Base-by-base conservation (phyloP, 2,329 filamentous ascomycete genomes). In the Fusarium papillatum region DNA sequence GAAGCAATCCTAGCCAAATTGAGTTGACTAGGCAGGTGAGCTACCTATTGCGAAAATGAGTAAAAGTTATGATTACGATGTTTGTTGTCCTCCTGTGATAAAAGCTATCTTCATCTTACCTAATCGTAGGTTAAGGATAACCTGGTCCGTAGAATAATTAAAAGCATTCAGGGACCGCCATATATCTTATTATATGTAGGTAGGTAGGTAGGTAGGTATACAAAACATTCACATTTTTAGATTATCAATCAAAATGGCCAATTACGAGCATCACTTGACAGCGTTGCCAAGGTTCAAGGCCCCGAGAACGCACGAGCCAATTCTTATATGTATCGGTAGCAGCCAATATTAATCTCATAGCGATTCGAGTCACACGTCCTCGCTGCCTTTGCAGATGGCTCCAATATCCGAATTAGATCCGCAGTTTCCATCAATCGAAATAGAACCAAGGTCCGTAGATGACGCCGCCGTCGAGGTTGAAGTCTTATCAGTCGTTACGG, bases 391-490 rank as follows among this genome's bases (percentile, higher is more conserved):
- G 14, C 55, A 59, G 55, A 38, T 11, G 11, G 55, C 55, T 2
- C 8, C 16, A 13, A 59, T 59, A 59, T 59, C 31, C 13, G 55
- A 59, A 38, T 59, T 59, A 14, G 55, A 59, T 24, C 55, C 55
- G n/a, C 55, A 59, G 31, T 59, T 59, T 59, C 55, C 55, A n/a
- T 59, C 55, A 59, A 36, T 59, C 8, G 55, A 59, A 59, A 59
- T 24, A 59, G 55, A 34, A 59, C 55, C 55, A 26, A 22, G n/a
- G 14, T 7, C 22, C 55, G 55, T 59, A 10, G 55, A 24, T 59
- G 55, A 59, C 7, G 55, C 55, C 55, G n/a, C 31, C 55, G 55
- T 59, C 55, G 55, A 34, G n/a, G 55, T 38, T 19, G 31, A 24
- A 26, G 55, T 59, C 55, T 38, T 26, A 14, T 59, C 31, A 19